These are phyloP conservation scores for Candida sp. DNA, from an alignment of 1,139 yeast species.

Conservation along the genomic window DNA sequence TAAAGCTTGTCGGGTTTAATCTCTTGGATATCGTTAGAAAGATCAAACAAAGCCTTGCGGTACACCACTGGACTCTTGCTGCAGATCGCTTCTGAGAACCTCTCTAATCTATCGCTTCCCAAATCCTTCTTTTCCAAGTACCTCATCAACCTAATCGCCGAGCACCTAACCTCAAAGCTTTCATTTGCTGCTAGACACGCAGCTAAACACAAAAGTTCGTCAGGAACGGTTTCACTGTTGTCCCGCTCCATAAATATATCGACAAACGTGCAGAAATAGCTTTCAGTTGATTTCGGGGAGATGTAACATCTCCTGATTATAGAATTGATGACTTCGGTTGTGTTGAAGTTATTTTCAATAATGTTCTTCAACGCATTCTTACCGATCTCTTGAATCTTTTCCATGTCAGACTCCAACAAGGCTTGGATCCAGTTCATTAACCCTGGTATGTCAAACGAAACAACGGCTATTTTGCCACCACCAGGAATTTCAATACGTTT, in stretches of 20 bases:
- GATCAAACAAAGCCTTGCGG: constrained; percentile 74
- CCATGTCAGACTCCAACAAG: constrained; percentile 62
- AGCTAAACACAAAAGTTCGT: constrained; percentile 67
- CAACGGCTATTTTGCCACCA: constrained; percentile 34
- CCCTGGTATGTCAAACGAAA: constrained; percentile 74
- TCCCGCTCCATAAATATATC: constrained; percentile 52
- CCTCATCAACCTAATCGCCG: constrained; percentile 64
- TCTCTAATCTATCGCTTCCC: constrained; percentile 44
- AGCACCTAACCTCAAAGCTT: constrained; percentile 57
- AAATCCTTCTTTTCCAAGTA: constrained; percentile 59
- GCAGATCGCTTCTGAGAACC: constrained; percentile 63
- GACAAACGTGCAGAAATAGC: constrained; percentile 74
- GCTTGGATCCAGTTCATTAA: constrained; percentile 82
- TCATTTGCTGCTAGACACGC: constrained; percentile 74
- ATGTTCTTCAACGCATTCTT: constrained; percentile 74
- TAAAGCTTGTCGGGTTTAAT: constrained; percentile 62
- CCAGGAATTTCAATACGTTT: constrained; percentile 52
- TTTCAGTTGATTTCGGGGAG: constrained; percentile 60
- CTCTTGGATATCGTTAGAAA: constrained; percentile 59
- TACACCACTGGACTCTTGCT: constrained; percentile 75
- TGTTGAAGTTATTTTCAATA: constrained; percentile 60
- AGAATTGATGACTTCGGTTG: constrained; percentile 60
- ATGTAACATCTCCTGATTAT: constrained; percentile 73
- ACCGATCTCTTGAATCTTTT: constrained; percentile 67
- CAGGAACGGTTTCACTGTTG: constrained; percentile 43